These are phyloP conservation scores for Kwoniella bestiolae DNA, from an alignment of 768 basidiomycete genomes.

Conservation along the genomic window DNA sequence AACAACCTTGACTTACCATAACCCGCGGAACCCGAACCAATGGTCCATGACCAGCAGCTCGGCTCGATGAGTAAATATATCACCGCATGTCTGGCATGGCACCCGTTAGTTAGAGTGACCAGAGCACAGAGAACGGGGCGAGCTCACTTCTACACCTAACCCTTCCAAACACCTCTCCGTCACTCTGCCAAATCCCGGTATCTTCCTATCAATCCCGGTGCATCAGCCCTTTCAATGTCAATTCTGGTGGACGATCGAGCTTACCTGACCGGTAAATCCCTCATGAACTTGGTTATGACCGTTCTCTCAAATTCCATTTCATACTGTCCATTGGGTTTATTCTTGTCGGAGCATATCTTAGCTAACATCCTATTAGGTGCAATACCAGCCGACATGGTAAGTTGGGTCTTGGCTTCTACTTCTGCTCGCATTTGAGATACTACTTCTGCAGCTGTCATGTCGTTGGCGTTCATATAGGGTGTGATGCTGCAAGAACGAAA, in stretches of 20 bases:
- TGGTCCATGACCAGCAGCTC: slow-evolving; percentile 81
- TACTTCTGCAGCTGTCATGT: slow-evolving; percentile 71
- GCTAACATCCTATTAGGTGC: slow-evolving; percentile 96
- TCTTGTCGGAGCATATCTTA: slow-evolving; percentile 96
- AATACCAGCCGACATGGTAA: slow-evolving; percentile 94
- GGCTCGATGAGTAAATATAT: slow-evolving; percentile 77
- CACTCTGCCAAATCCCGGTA: slow-evolving; percentile 89
- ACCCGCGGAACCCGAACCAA: slow-evolving; percentile 75
- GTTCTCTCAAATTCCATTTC: slow-evolving; percentile 69
- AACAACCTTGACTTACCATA: slow-evolving; percentile 61
- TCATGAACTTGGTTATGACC: slow-evolving; percentile 75
- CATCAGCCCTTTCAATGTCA: neutral
- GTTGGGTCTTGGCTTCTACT: slow-evolving; percentile 74
- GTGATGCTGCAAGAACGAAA: slow-evolving; percentile 68
- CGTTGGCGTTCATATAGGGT: slow-evolving; percentile 72
- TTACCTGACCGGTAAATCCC: slow-evolving; percentile 71
- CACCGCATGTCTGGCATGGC: slow-evolving; percentile 76
- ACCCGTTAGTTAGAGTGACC: slow-evolving; percentile 11
- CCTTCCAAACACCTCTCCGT: slow-evolving; percentile 84
- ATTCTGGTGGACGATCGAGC: slow-evolving; percentile 4
- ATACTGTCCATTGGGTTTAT: slow-evolving; percentile 94
- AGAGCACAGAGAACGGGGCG: neutral
- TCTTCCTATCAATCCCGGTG: slow-evolving; percentile 44
- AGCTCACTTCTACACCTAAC: slow-evolving; percentile 76
- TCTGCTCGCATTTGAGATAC: slow-evolving; percentile 73